Conservation (phyloP, 1,284 basidiomycete genomes). For the Leucoagaricus sp. region DNA sequence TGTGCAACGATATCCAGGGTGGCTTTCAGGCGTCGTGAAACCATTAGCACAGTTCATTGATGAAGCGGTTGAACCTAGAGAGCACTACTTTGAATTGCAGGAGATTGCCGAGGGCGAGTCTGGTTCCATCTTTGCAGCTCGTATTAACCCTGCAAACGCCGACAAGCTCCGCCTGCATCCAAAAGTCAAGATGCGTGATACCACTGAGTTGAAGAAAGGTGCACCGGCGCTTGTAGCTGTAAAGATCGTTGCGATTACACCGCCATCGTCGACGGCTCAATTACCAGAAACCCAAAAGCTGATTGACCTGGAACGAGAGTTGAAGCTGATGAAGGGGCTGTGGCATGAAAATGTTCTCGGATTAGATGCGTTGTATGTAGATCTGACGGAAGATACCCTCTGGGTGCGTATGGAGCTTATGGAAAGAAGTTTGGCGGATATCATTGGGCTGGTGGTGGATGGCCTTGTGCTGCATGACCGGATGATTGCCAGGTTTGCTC, state of each 20-base stretch:
- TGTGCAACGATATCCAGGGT: constrained; percentile 48
- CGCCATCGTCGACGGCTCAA: constrained; percentile 21
- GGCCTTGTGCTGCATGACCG: constrained; percentile 65
- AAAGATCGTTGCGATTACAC: constrained; percentile 65
- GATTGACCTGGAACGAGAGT: constrained; percentile 58
- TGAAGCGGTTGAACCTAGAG: constrained; percentile 56
- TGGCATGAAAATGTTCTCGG: constrained; percentile 61
- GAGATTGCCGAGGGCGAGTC: constrained; percentile 82
- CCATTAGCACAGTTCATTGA: constrained; percentile 68
- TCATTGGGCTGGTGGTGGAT: constrained; percentile 59
- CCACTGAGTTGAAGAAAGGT: constrained; percentile 31
- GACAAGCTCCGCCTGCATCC: constrained; percentile 39
- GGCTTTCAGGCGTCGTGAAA: constrained; percentile 58
- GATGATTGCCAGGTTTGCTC: constrained; percentile 67
- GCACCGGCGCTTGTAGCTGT: constrained; percentile 61
- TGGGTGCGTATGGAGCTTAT: constrained; percentile 87
- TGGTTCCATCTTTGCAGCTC: constrained; percentile 70
- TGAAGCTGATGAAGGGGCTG: constrained; percentile 55
- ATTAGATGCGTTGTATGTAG: constrained; percentile 71
- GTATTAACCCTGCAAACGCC: constrained; percentile 38
- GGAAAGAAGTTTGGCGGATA: constrained; percentile 80
- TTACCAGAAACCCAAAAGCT: constrained; percentile 58
- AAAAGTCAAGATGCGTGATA: constrained; percentile 35
- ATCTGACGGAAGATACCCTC: constrained; percentile 61
- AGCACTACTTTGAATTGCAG: constrained; percentile 61